These are phyloP conservation scores for Pythium guiyangense DNA, from an alignment of 352 stramenopile genomes.

Conservation along the genomic window DNA sequence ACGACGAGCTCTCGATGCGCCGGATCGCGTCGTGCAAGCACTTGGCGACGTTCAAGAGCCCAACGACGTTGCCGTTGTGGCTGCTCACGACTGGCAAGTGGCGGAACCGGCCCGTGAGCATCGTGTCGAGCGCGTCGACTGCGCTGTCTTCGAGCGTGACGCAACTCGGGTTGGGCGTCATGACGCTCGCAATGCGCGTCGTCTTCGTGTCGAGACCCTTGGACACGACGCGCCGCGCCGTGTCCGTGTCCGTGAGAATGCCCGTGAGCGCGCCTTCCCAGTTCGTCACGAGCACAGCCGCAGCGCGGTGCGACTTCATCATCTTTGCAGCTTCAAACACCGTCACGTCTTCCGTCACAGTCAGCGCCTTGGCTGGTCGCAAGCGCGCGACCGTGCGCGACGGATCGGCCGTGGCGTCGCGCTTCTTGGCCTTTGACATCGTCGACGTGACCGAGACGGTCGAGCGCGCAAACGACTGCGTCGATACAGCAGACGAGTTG, in stretches of 20 bases:
- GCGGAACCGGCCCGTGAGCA: slow-evolving; percentile 91
- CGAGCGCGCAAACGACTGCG: slow-evolving; percentile 74
- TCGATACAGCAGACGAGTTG: slow-evolving; percentile 68
- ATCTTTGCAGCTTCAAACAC: slow-evolving; percentile 87
- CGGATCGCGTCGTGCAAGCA: slow-evolving; percentile 98
- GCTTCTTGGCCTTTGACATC: slow-evolving; percentile 62
- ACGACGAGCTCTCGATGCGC: slow-evolving; percentile 92
- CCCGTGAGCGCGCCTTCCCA: slow-evolving; percentile 84
- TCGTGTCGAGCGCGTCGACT: slow-evolving; percentile 79
- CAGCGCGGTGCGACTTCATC: slow-evolving; percentile 89
- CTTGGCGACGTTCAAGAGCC: slow-evolving; percentile 97
- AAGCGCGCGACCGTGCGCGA: slow-evolving; percentile 75
- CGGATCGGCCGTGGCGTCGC: slow-evolving; percentile 32
- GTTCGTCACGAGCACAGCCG: slow-evolving; percentile 91
- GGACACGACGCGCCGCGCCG: slow-evolving; percentile 73
- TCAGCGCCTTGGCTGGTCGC: slow-evolving; percentile 87
- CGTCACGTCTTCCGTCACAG: slow-evolving; percentile 65
- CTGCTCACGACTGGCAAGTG: slow-evolving; percentile 94
- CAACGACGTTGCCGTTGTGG: slow-evolving; percentile 84
- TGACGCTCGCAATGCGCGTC: slow-evolving; percentile 71
- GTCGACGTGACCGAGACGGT: slow-evolving; percentile 79
- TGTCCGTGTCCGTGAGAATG: slow-evolving; percentile 94
- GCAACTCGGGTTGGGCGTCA: slow-evolving; percentile 83
- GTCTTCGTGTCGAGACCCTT: slow-evolving; percentile 63
- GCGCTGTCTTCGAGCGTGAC: slow-evolving; percentile 81